Base-by-base conservation (phyloP, 768 basidiomycete genomes). In the Cystofilobasidium capitatum region DNA sequence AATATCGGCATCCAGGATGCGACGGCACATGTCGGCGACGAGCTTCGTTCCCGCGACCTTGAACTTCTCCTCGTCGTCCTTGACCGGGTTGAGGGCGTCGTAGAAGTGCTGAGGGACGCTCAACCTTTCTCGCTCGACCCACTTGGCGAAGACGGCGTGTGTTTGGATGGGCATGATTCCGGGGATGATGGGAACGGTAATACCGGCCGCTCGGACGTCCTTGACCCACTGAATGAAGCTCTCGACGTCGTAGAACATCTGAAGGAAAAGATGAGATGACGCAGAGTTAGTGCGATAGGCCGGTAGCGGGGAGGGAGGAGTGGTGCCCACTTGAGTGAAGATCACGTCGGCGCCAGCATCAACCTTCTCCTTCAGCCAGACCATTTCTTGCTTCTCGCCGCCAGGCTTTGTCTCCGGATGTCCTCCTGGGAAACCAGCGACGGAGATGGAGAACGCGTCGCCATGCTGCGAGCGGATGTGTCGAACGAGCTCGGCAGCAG, bases 101-200 rank as follows among this genome's bases (percentile, higher is more conserved):
- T 86, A 77, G 75, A 89, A 86, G 57, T 71, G 77, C 72, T 86
- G 84, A 0, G 92, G 92, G 45, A 96, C 90, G 47, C 83, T 74
- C 60, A 78, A 76, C 44, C 67, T 74, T 61, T 78, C 77, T 29
- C 77, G 70, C 63, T 74, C 67, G 44, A 78, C 76, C 77, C 77
- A 78, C 31, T 83, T 93, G 73, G 88, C 84, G 79, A 97, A 97
- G 24, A 91, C 91, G 72, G 92, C 92, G 89, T 89, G 94, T 1
- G 90, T 93, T 77, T 96, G 91, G 70, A 94, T 91, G 22, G 91
- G 91, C 74, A 89, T 89, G 71, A 94, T 86, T n/a, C 91, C 91
- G 58, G 29, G n/a, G n/a, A n/a, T n/a, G 72, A 94, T 88, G 20
- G 91, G 91, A 33, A 92, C 81, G 1, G 85, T 88, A 75, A 93